Evolutionary conservation across 1,284 basidiomycete genomes (phyloP).

Genomic region (Papiliotrema terrestris): DNA sequence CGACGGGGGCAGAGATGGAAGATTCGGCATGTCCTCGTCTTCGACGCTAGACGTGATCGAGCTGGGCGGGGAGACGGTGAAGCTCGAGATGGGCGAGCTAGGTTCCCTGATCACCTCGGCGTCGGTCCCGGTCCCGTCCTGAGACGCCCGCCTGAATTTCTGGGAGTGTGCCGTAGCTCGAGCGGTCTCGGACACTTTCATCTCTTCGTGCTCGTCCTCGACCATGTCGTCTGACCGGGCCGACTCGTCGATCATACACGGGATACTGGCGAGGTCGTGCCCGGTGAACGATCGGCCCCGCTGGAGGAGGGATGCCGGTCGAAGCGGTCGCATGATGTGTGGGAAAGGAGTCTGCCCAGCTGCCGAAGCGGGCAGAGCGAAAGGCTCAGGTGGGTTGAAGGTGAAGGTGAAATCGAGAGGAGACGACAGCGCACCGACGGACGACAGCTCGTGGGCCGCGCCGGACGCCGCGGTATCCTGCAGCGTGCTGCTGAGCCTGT

Average conservation of each 20-base stretch:
- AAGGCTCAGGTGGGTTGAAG: conserved; percentile 8
- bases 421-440: conserved; percentile 24
- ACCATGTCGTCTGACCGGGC: neutral
- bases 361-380: conserved; percentile 8
- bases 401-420: conserved; percentile 29
- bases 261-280: conserved; percentile 14
- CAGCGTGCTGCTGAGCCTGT: conserved; percentile 23
- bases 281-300: conserved; percentile 41
- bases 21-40: neutral
- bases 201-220: neutral
- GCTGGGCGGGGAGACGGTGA: conserved; percentile 4
- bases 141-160: too few relatives aligned
- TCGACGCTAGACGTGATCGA: conserved; percentile 1
- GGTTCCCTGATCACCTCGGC: too few relatives aligned
- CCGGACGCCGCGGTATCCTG: conserved; percentile 18
- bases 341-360: conserved; percentile 2
- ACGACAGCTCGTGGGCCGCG: conserved; percentile 12
- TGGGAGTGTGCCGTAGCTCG: too few relatives aligned
- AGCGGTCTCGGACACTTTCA: neutral
- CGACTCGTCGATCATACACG: neutral
- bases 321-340: conserved; percentile 6
- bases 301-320: conserved; percentile 33
- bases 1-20: neutral
- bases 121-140: too few relatives aligned
- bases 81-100: conserved; percentile 4